Evolutionary conservation across 345 rosid genomes (phyloP), one percentile per base, ranked within the genome.

Genomic region (Gossypioides kirkii): DNA sequence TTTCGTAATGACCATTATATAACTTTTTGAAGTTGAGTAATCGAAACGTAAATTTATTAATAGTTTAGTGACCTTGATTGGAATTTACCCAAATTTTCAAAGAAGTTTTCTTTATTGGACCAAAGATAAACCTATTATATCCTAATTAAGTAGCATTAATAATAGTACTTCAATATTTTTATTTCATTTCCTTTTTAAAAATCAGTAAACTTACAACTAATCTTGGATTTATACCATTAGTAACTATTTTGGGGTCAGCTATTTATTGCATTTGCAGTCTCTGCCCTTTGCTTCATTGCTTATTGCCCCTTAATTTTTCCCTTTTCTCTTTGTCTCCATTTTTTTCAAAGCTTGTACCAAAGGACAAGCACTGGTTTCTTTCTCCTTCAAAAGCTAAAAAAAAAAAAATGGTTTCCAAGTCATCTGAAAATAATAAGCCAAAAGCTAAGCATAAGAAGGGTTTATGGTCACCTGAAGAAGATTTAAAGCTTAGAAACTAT

Each of bases 391-490:
- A 22, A 22, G 22, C 42, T 41, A 41, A 38, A 26, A 8, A 41
- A 38, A 26, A 8, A 4, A 61, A 81, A 76, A 84, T 86, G 90
- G 86, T 73, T 23, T 53, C 72, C 71, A 86, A 84, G 61, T 53
- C 83, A 36, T 76, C 83, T 42, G 94, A 86, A 38, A 90, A 77
- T 38, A 90, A 76, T 38, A 90, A 76, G 79, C 84, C 83, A 28
- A 89, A 84, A 86, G 75, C 79, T 53, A 90, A 84, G 83, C 90
- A 87, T 73, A 88, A 86, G 79, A 94, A 92, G 74, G 98, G 98
- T 54, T 77, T 94, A 20, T 94, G 98, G 98, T 94, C 98, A 45
- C 98, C 98, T 54, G 98, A 92, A 78, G 98, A 94, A 85, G 98
- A 94, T 77, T 88, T 85, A 4, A 85, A 81, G 82, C 98, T 94